These are phyloP conservation scores for Ligustrum vulgare DNA, from an alignment of 257 asterid genomes.

Conservation along the genomic window DNA sequence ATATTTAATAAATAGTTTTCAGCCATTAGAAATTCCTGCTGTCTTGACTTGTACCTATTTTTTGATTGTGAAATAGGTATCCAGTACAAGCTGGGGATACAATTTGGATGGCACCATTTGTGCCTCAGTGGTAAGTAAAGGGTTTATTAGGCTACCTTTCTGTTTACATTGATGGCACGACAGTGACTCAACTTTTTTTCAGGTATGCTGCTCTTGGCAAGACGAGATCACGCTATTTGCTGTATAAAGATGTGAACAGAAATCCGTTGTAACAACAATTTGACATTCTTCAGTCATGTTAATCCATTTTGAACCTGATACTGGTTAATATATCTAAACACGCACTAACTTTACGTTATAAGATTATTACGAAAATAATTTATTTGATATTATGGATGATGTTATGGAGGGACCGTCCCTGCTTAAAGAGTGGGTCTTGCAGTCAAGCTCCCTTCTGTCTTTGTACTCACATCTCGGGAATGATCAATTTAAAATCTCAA, in stretches of 20 bases:
- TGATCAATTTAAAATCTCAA: too few relatives aligned
- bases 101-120: constrained; percentile 99
- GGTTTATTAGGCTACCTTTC: neutral
- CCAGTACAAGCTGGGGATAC: constrained; percentile 94
- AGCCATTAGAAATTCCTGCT: neutral
- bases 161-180: neutral
- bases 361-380: too few relatives aligned
- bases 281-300: neutral
- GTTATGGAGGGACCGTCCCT: too few relatives aligned
- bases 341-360: neutral
- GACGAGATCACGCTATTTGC: constrained; percentile 71
- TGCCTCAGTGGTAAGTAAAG: constrained; percentile 85
- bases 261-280: constrained; percentile 50
- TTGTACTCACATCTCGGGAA: too few relatives aligned
- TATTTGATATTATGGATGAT: too few relatives aligned
- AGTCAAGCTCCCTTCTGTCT: too few relatives aligned
- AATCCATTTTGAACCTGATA: neutral
- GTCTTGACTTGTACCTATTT: neutral
- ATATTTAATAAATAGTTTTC: neutral
- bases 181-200: constrained; percentile 16
- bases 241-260: constrained; percentile 89
- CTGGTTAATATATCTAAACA: neutral
- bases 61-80: constrained; percentile 57
- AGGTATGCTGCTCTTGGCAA: constrained; percentile 99
- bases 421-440: too few relatives aligned